Conservation (phyloP, 495 filamentous ascomycete species). For the Hapsidospora chrysogenum region DNA sequence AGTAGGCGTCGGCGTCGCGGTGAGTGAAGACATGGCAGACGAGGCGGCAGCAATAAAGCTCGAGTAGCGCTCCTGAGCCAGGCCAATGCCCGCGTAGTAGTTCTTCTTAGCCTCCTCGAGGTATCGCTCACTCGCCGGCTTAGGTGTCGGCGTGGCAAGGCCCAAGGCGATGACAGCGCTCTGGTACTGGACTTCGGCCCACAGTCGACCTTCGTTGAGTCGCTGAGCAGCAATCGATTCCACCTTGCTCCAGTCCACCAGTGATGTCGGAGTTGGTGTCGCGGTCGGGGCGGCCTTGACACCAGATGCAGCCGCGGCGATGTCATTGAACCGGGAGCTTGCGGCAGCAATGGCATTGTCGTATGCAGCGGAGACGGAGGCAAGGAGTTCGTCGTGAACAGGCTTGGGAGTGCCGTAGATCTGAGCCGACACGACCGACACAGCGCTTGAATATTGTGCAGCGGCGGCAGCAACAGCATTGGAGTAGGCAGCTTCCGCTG, state of each 20-base stretch:
- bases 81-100: constrained; percentile 61
- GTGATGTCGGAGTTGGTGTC: constrained; percentile 13
- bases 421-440: constrained; percentile 44
- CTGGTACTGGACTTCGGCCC: constrained; percentile 49
- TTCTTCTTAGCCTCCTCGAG: constrained; percentile 45
- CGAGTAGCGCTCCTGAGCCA: constrained; percentile 62
- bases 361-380: constrained; percentile 52
- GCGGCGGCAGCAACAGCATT: constrained; percentile 42
- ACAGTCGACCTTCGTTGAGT: constrained; percentile 43
- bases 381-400: constrained; percentile 41
- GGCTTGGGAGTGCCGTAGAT: constrained; percentile 48
- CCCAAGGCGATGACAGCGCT: constrained; percentile 40
- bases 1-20: constrained; percentile 30
- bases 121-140: constrained; percentile 29
- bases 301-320: constrained; percentile 27
- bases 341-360: constrained; percentile 46
- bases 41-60: constrained; percentile 56
- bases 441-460: constrained; percentile 47
- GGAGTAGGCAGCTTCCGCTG: constrained; percentile 33
- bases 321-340: constrained; percentile 35
- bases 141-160: constrained; percentile 32
- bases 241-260: constrained; percentile 20
- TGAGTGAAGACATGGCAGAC: constrained; percentile 35
- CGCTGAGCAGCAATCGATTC: constrained; percentile 46
- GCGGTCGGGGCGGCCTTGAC: constrained; percentile 27